Evolutionary conservation across 768 basidiomycete genomes (phyloP).

Genomic region (Boletus rubescentipes): DNA sequence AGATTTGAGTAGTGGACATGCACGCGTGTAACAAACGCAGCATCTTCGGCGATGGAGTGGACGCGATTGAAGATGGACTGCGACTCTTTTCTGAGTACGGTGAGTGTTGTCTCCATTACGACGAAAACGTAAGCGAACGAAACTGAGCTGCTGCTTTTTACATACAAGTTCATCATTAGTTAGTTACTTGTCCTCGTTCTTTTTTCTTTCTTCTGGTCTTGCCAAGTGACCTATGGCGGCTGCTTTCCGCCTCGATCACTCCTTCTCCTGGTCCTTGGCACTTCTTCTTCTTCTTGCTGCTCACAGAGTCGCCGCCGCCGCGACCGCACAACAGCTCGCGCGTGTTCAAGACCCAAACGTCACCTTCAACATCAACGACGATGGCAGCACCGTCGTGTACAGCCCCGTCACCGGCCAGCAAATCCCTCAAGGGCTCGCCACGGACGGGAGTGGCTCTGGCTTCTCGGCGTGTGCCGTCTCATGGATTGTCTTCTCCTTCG

Average conservation of each 20-base stretch:
- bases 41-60: slow-evolving; percentile 81
- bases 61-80: slow-evolving; percentile 84
- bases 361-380: slow-evolving; percentile 15
- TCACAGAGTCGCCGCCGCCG: slow-evolving; percentile 8
- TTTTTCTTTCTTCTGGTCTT: slow-evolving; percentile 15
- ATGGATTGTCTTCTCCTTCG: slow-evolving; percentile 56
- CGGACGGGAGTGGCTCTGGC: slow-evolving; percentile 57
- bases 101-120: slow-evolving; percentile 28
- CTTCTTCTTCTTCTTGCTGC: slow-evolving; percentile 20
- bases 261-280: slow-evolving; percentile 15
- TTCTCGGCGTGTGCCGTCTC: slow-evolving; percentile 50
- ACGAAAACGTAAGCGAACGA: too few relatives aligned
- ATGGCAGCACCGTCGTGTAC: slow-evolving; percentile 44
- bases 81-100: slow-evolving; percentile 63
- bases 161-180: too few relatives aligned
- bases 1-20: slow-evolving; percentile 46
- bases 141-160: neutral
- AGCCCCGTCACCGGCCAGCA: slow-evolving; percentile 41
- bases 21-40: slow-evolving; percentile 62
- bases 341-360: slow-evolving; percentile 32
- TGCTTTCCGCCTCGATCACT: slow-evolving; percentile 16
- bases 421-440: slow-evolving; percentile 53
- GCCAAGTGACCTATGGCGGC: slow-evolving; percentile 27
- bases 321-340: slow-evolving; percentile 15
- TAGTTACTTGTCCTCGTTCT: slow-evolving; percentile 15